phyloP scores from a whole-genome alignment of 192 early-diverging fungal species.

The Spizellomyces punctatus region DNA sequence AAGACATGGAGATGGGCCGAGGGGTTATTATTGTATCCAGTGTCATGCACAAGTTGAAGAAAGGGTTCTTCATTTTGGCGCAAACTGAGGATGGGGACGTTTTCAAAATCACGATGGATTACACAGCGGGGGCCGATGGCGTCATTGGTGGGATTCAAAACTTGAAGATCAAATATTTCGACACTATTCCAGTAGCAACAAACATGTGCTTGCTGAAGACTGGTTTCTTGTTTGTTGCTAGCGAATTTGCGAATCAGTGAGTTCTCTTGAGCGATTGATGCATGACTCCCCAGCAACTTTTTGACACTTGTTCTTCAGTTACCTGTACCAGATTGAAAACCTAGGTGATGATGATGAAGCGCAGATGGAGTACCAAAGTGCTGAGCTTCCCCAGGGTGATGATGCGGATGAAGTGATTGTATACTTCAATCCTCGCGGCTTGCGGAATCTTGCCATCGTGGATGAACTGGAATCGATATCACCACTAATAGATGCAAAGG shows the following conservation, averaged over 20 bases:
- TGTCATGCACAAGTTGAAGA: conserved; percentile 90
- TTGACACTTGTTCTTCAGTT: conserved; percentile 42
- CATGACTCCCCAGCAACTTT: neutral
- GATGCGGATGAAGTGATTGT: conserved; percentile 48
- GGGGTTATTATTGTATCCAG: conserved; percentile 78
- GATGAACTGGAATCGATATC: conserved; percentile 86
- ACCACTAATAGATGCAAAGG: conserved; percentile 81
- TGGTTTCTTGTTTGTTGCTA: conserved; percentile 91
- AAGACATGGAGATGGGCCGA: conserved; percentile 51
- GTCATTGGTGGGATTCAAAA: conserved; percentile 47
- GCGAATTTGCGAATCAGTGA: conserved; percentile 86
- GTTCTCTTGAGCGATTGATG: too few species aligned
- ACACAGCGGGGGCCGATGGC: conserved; percentile 59
- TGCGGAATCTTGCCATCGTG: conserved; percentile 85
- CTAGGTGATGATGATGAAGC: conserved; percentile 90
- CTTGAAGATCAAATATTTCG: conserved; percentile 92
- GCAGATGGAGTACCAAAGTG: conserved; percentile 71
- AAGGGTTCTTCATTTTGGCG: conserved; percentile 85
- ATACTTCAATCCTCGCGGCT: conserved; percentile 71
- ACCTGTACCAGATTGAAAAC: conserved; percentile 90
- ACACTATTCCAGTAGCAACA: conserved; percentile 83
- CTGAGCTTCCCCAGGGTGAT: conserved; percentile 65
- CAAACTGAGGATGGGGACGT: conserved; percentile 95
- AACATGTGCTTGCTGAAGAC: conserved; percentile 84
- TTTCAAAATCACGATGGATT: conserved; percentile 90